Evolutionary conservation across 2,329 filamentous ascomycete genomes (phyloP).

Genomic region (Arthrobotrys musiformis): DNA sequence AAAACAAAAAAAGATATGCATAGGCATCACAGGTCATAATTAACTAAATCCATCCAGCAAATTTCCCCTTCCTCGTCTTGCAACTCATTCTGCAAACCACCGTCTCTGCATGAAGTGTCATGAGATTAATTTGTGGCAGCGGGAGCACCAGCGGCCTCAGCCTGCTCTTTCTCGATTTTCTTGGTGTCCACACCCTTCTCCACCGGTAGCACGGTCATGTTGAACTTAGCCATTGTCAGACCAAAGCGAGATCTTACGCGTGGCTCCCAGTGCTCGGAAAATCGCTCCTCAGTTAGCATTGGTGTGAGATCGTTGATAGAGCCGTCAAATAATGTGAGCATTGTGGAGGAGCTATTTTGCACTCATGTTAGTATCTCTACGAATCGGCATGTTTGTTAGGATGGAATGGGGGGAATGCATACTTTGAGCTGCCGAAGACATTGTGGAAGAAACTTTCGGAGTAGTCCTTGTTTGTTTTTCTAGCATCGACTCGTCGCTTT

Average conservation of each 20-base stretch:
- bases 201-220: constrained; percentile 63
- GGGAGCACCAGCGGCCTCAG: constrained; percentile 13
- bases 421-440: constrained; percentile 64
- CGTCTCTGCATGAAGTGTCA: background rate
- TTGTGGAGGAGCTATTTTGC: constrained; percentile 62
- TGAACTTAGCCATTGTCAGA: constrained; percentile 64
- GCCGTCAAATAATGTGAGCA: constrained; percentile 64
- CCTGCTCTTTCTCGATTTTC: constrained; percentile 55
- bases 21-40: background rate
- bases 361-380: background rate
- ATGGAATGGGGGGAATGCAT: constrained; percentile 27
- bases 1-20: too few relatives aligned
- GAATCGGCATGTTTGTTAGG: background rate
- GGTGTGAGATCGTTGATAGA: constrained; percentile 62
- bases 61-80: background rate
- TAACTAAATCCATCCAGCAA: background rate
- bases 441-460: constrained; percentile 62
- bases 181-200: constrained; percentile 62
- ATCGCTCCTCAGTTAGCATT: constrained; percentile 64
- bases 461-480: constrained; percentile 62
- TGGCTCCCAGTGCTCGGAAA: constrained; percentile 64
- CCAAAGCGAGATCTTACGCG: constrained; percentile 62
- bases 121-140: background rate
- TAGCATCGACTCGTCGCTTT: constrained; percentile 61
- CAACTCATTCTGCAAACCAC: background rate